Percentiles rank a stretch among this genome's conserved stretches.
phyloP scores from a whole-genome alignment of 2,329 filamentous ascomycete species.

The Diplodia corticola region DNA sequence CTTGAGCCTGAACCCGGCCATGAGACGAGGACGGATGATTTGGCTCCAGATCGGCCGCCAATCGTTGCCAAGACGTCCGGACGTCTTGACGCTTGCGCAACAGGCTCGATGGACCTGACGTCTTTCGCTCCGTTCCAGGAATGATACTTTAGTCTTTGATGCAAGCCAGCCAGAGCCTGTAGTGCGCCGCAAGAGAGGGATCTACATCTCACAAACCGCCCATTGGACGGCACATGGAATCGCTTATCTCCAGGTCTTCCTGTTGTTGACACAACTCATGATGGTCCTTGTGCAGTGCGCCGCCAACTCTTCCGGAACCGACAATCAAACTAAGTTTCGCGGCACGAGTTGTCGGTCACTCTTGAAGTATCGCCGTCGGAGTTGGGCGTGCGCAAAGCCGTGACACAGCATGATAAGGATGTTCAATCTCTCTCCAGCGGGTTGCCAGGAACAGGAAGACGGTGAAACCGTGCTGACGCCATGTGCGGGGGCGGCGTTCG shows the following conservation, averaged over 20 bases:
- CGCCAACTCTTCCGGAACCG: not conserved
- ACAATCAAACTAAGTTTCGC: no score
- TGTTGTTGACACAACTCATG: no score
- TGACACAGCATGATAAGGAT: not conserved
- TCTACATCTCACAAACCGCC: no score
- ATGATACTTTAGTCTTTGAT: no score
- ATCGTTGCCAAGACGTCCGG: no score
- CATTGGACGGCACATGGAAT: no score
- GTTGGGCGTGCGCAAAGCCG: not conserved
- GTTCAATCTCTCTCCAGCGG: not conserved
- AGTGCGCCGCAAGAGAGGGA: no score
- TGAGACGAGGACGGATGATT: not conserved
- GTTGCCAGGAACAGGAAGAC: not conserved
- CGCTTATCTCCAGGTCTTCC: no score
- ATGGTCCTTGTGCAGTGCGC: no score
- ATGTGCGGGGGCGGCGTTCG: not conserved
- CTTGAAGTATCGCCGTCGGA: no score
- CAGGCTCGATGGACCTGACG: not conserved
- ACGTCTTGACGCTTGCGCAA: no score
- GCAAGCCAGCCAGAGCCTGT: no score
- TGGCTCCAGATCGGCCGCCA: not conserved
- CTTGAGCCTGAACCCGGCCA: not conserved
- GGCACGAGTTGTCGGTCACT: not conserved
- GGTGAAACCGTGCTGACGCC: not conserved
- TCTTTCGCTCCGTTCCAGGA: not conserved